Conservation (phyloP, 129 eudicot species). For the Tanacetum coccineum region DNA sequence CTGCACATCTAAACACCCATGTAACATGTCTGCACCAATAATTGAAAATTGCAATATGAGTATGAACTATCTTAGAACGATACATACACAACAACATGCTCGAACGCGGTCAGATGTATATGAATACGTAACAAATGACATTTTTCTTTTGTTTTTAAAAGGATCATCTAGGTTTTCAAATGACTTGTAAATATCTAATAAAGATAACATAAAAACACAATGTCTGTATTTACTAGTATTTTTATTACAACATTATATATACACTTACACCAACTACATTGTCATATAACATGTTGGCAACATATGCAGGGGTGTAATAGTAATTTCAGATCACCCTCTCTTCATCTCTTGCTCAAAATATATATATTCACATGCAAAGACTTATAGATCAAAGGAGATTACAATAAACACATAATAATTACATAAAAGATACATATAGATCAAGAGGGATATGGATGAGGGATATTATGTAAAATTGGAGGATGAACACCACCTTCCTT, state of each 20-base stretch:
- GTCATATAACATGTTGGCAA: conserved; percentile 17
- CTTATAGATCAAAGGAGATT: conserved; percentile 14
- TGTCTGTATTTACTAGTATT: neutral
- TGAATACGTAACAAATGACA: no score
- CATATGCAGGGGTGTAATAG: conserved; percentile 19
- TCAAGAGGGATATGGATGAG: conserved; percentile 19
- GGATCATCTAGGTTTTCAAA: no score
- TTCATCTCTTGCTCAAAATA: no score
- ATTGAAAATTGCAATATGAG: no score
- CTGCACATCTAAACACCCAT: no score
- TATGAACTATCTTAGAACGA: no score
- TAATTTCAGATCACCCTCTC: conserved; percentile 14
- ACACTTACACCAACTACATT: neutral
- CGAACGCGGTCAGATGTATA: no score
- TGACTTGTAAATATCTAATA: no score
- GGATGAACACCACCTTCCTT: conserved; percentile 24
- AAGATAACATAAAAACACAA: no score
- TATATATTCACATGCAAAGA: conserved; percentile 9
- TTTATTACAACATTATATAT: neutral
- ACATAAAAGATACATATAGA: neutral
- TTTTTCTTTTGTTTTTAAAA: no score
- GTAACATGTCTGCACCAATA: no score
- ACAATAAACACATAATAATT: neutral
- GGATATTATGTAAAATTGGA: conserved; percentile 19
- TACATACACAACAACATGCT: no score